These are phyloP conservation scores for Geopyxis carbonaria DNA, from an alignment of 495 filamentous ascomycete genomes.

Conservation along the genomic window DNA sequence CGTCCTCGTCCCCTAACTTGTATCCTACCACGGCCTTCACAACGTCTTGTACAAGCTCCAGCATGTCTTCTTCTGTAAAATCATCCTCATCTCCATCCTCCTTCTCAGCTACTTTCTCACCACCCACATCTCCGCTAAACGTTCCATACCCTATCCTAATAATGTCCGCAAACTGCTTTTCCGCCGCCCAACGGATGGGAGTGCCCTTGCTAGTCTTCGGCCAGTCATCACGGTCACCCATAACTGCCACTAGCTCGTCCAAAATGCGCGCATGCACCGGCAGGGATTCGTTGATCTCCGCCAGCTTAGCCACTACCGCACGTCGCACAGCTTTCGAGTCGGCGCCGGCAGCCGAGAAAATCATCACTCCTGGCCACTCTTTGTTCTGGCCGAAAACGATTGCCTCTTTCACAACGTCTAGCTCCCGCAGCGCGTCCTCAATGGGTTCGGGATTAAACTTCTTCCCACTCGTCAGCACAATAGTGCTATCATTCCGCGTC, in stretches of 20 bases:
- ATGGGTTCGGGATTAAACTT: slow-evolving; percentile 50
- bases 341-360: slow-evolving; percentile 35
- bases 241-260: slow-evolving; percentile 31
- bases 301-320: slow-evolving; percentile 29
- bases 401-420: slow-evolving; percentile 37
- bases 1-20: slow-evolving; percentile 22
- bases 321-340: too few relatives aligned
- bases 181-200: slow-evolving; percentile 29
- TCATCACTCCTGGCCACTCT: slow-evolving; percentile 36
- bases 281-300: slow-evolving; percentile 13
- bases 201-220: slow-evolving; percentile 42
- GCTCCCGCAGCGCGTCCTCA: slow-evolving; percentile 39
- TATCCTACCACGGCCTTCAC: slow-evolving; percentile 6
- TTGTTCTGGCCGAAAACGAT: slow-evolving; percentile 40
- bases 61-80: slow-evolving; percentile 16
- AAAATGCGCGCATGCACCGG: slow-evolving; percentile 29
- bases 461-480: slow-evolving; percentile 50
- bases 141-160: slow-evolving; percentile 31
- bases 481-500: slow-evolving; percentile 42
- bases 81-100: slow-evolving; percentile 12
- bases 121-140: too few relatives aligned
- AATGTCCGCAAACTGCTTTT: slow-evolving; percentile 26
- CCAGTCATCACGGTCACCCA: slow-evolving; percentile 17
- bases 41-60: slow-evolving; percentile 18
- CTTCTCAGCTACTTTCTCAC: slow-evolving; percentile 8